A percentile compares a stretch with the other conserved stretches of the same genome.
Evolutionary conservation across 169 alveolate genomes (phyloP).

Genomic region (Plasmodium relictum): DNA sequence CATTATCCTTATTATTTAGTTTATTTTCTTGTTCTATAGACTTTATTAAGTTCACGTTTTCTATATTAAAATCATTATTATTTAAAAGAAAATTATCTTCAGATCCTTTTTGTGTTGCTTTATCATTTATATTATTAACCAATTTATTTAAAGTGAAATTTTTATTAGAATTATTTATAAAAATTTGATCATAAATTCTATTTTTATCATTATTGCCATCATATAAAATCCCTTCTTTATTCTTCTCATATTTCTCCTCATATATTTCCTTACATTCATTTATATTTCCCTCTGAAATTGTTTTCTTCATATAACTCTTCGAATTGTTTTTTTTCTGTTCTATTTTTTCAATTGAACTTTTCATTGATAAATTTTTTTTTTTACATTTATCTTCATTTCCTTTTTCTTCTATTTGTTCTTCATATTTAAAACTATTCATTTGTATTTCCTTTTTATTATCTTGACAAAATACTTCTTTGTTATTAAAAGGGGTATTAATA

Average conservation of each 20-base stretch:
- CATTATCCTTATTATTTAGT: too few species aligned
- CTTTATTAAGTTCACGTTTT: background rate
- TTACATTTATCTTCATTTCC: background rate
- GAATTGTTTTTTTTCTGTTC: background rate
- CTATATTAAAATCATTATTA: background rate
- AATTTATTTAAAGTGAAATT: background rate
- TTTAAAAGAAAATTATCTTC: background rate
- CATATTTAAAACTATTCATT: background rate
- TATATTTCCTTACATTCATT: background rate
- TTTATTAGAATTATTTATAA: background rate
- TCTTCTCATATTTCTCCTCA: background rate
- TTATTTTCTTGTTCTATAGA: background rate
- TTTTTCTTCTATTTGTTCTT: background rate
- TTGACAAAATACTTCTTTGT: background rate
- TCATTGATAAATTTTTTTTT: constrained; percentile 10
- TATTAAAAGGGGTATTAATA: constrained; percentile 27
- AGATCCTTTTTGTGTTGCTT: background rate
- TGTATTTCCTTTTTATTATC: background rate
- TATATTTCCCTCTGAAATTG: background rate
- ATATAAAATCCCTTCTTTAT: background rate
- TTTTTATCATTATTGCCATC: background rate
- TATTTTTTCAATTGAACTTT: background rate
- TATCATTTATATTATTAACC: constrained; percentile 2
- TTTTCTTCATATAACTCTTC: background rate
- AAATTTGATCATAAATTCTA: background rate